Evolutionary conservation across 305 asterid genomes (phyloP).

Genomic region (Euphrasia arctica): DNA sequence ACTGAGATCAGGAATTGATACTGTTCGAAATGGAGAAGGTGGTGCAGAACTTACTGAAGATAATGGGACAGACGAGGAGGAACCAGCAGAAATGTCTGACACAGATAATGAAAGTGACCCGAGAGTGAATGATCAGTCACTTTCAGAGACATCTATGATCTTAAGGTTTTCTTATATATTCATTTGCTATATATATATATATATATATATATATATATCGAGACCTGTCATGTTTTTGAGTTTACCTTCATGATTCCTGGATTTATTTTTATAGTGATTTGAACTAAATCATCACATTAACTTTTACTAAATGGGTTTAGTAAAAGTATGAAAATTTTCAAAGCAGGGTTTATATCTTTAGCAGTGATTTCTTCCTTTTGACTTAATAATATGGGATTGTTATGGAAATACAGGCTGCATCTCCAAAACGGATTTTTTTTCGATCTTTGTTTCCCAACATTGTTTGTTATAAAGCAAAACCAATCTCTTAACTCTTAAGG

Average conservation of each 20-base stretch:
- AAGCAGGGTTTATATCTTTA: neutral
- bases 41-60: constrained; percentile 40
- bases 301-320: constrained; percentile 1
- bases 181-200: too few species aligned
- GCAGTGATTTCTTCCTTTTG: neutral
- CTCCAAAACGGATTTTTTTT: neutral
- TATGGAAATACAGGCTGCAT: neutral
- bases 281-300: neutral
- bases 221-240: constrained; percentile 2
- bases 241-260: neutral
- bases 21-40: constrained; percentile 28
- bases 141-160: constrained; percentile 37
- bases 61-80: constrained; percentile 39
- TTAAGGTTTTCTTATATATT: constrained; percentile 16
- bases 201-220: neutral
- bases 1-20: constrained; percentile 32
- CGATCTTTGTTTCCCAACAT: neutral
- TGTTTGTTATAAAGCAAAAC: neutral
- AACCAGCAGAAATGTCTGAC: constrained; percentile 49
- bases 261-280: neutral
- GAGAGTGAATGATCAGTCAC: constrained; percentile 30
- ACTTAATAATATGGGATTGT: neutral
- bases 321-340: neutral
- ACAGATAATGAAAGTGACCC: constrained; percentile 54
- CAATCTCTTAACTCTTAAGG: neutral